Conservation (phyloP, 2,329 filamentous ascomycete species). For the Diatrype stigma region DNA sequence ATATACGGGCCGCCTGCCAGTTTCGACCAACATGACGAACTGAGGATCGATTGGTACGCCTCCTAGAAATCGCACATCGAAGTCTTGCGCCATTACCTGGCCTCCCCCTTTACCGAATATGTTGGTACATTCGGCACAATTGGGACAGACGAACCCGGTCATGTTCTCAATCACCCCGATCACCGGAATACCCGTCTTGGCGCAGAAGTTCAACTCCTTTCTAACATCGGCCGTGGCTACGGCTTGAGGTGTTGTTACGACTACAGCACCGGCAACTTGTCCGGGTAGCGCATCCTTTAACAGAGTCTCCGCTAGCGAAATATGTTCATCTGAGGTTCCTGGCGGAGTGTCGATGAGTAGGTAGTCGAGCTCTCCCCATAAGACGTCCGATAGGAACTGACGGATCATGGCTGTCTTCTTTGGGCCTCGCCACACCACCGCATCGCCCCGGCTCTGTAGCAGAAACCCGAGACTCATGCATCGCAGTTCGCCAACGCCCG, state of each 20-base stretch:
- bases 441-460: slow-evolving; percentile 75
- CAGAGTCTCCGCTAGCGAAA: slow-evolving; percentile 85
- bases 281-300: slow-evolving; percentile 58
- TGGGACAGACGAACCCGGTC: slow-evolving; percentile 82
- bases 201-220: slow-evolving; percentile 92
- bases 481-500: slow-evolving; percentile 59
- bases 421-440: slow-evolving; percentile 94
- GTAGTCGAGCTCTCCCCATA: slow-evolving; percentile 86
- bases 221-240: slow-evolving; percentile 90
- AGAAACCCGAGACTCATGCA: slow-evolving; percentile 96
- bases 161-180: slow-evolving; percentile 96
- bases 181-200: slow-evolving; percentile 73
- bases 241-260: slow-evolving; percentile 94
- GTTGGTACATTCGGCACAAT: slow-evolving; percentile 82
- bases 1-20: slow-evolving; percentile 60
- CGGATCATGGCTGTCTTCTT: slow-evolving; percentile 99
- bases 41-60: slow-evolving; percentile 89
- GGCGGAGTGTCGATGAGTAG: slow-evolving; percentile 94
- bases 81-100: slow-evolving; percentile 81
- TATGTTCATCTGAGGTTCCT: slow-evolving; percentile 95
- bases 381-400: slow-evolving; percentile 88
- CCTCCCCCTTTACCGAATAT: slow-evolving; percentile 91
- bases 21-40: slow-evolving; percentile 84
- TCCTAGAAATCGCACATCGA: slow-evolving; percentile 78
- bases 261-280: slow-evolving; percentile 79